A percentile compares a stretch with the other conserved stretches of the same genome.
phyloP scores from a whole-genome alignment of 2,329 filamentous ascomycete species.

The Ceratocystis harringtonii region DNA sequence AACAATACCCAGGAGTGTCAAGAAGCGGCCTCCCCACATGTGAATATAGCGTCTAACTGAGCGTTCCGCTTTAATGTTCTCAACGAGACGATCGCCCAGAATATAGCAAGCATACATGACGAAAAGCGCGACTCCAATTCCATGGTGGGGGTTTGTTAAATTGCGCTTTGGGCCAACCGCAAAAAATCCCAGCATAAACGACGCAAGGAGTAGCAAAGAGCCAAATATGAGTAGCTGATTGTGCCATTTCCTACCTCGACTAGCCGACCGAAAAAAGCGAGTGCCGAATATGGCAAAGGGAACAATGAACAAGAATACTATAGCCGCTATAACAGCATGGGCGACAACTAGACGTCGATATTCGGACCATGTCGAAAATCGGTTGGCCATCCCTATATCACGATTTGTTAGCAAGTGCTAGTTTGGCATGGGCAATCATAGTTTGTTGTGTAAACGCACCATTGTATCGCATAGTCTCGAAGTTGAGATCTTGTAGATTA shows the following conservation, averaged over 20 bases:
- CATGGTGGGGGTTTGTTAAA: constrained; percentile 70
- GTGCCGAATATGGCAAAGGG: constrained; percentile 59
- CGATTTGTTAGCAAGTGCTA: background rate
- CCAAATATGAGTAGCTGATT: constrained; percentile 60
- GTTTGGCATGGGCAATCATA: background rate
- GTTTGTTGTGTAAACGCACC: constrained; percentile 33
- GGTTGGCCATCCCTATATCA: constrained; percentile 59
- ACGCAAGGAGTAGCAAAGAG: constrained; percentile 50
- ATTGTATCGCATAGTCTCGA: constrained; percentile 74
- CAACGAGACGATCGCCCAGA: constrained; percentile 51
- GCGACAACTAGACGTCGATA: constrained; percentile 58
- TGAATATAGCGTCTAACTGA: constrained; percentile 52
- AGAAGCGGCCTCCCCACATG: constrained; percentile 68
- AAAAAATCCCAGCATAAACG: constrained; percentile 62
- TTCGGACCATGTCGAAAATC: constrained; percentile 51
- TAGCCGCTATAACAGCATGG: constrained; percentile 56
- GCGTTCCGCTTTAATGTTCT: constrained; percentile 34
- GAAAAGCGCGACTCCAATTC: constrained; percentile 68
- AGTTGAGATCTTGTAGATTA: constrained; percentile 60
- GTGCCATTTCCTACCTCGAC: constrained; percentile 51
- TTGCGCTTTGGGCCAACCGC: constrained; percentile 59
- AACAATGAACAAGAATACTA: constrained; percentile 60
- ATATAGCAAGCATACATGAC: constrained; percentile 56
- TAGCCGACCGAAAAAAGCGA: constrained; percentile 52
- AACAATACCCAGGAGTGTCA: constrained; percentile 66